Evolutionary conservation across 768 basidiomycete species (phyloP).

Genomic region (Leucosporidium yakuticum): DNA sequence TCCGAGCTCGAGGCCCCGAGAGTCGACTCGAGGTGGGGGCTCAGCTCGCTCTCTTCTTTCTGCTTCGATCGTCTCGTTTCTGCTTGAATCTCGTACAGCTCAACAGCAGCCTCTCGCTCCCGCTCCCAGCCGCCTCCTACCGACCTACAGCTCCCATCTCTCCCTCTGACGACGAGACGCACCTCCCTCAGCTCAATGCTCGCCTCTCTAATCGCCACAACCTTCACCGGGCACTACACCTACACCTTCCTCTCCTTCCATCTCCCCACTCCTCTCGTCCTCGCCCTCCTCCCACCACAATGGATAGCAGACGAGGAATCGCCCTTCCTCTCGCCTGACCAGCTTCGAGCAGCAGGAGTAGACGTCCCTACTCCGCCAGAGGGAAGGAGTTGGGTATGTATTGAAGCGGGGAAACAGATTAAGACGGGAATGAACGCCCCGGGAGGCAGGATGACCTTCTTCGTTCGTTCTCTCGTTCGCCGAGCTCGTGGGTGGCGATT

Average conservation of each 20-base stretch:
- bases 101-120: too few species aligned
- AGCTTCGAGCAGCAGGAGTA: neutral
- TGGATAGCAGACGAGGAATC: neutral
- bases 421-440: slow-evolving; percentile 14
- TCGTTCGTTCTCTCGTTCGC: neutral
- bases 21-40: too few species aligned
- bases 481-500: neutral
- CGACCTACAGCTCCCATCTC: too few species aligned
- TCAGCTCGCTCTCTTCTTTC: too few species aligned
- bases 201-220: neutral
- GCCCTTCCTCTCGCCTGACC: neutral
- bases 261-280: slow-evolving; percentile 15
- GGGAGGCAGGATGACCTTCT: slow-evolving; percentile 12
- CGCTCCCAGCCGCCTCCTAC: too few species aligned
- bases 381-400: slow-evolving; percentile 10
- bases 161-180: too few species aligned
- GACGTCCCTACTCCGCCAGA: neutral
- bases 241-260: slow-evolving; percentile 7
- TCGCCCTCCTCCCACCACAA: slow-evolving; percentile 11
- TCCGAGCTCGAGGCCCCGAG: too few species aligned
- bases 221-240: slow-evolving; percentile 23
- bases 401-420: slow-evolving; percentile 27
- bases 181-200: too few species aligned
- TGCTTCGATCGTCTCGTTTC: too few species aligned
- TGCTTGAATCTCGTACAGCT: too few species aligned